These are phyloP conservation scores for Pezicula radicicola DNA, from an alignment of 2,329 filamentous ascomycete genomes.

Conservation along the genomic window DNA sequence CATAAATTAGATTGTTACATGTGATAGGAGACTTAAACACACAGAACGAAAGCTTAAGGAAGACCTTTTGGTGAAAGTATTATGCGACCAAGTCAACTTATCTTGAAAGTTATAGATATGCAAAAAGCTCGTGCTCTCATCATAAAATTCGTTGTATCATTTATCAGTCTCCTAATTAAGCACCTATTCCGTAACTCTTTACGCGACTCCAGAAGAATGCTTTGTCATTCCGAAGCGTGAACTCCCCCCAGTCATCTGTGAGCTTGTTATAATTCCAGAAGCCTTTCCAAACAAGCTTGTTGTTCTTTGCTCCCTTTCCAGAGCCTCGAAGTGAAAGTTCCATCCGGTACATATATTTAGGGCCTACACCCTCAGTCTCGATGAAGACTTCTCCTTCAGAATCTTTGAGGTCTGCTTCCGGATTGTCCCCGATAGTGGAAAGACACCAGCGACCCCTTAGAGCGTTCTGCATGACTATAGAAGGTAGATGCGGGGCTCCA, in stretches of 20 bases:
- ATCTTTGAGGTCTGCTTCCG: conserved; percentile 33
- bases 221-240: conserved; percentile 62
- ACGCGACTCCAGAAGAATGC: conserved; percentile 67
- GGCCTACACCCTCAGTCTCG: conserved; percentile 79
- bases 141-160: no score
- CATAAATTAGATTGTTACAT: no score
- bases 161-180: conserved; percentile 22
- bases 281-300: conserved; percentile 82
- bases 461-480: conserved; percentile 64
- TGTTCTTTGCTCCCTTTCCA: conserved; percentile 67
- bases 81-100: no score
- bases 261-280: conserved; percentile 89
- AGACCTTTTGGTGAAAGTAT: no score
- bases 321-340: conserved; percentile 68
- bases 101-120: no score
- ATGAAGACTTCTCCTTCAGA: conserved; percentile 70
- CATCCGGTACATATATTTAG: conserved; percentile 83
- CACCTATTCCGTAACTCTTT: conserved; percentile 54
- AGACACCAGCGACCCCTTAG: conserved; percentile 64
- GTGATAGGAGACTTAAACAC: no score
- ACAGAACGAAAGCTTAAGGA: no score
- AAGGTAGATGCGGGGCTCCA: conserved; percentile 35
- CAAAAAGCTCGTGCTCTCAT: no score
- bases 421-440: conserved; percentile 27
- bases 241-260: conserved; percentile 89